Evolutionary conservation across 352 stramenopile species (phyloP).

Genomic region (Lagenidium sp.): DNA sequence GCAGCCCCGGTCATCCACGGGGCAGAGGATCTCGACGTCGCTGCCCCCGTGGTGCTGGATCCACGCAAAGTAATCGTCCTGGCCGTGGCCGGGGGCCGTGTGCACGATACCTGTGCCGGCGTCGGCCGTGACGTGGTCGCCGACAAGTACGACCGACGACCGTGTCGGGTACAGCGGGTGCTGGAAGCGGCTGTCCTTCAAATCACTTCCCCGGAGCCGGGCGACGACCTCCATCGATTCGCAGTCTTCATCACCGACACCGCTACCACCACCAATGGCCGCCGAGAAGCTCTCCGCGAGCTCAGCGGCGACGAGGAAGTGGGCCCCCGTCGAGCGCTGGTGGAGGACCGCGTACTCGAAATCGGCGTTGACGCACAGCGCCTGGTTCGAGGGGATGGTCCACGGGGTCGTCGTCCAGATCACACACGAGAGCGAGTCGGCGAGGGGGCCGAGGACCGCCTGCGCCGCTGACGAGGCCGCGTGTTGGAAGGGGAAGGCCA

Average conservation of each 20-base stretch:
- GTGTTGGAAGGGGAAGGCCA: slow-evolving; percentile 70
- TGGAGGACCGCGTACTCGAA: slow-evolving; percentile 92
- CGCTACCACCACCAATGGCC: slow-evolving; percentile 11
- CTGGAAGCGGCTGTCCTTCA: slow-evolving; percentile 61
- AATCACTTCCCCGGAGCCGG: slow-evolving; percentile 41
- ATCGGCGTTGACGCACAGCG: slow-evolving; percentile 93
- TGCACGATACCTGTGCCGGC: slow-evolving; percentile 98
- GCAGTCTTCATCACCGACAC: slow-evolving; percentile 1
- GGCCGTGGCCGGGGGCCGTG: slow-evolving; percentile 96
- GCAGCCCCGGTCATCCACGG: slow-evolving; percentile 49
- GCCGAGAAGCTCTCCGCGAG: slow-evolving; percentile 36
- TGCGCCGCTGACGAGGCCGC: slow-evolving; percentile 9
- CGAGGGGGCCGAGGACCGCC: slow-evolving; percentile 24
- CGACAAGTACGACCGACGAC: slow-evolving; percentile 82
- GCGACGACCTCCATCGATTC: slow-evolving; percentile 36
- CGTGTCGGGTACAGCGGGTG: slow-evolving; percentile 87
- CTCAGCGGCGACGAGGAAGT: slow-evolving; percentile 56
- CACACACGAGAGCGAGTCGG: slow-evolving; percentile 40
- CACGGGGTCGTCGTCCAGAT: slow-evolving; percentile 99
- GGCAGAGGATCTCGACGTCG: slow-evolving; percentile 42
- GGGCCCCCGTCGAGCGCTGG: slow-evolving; percentile 15
- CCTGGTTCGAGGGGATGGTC: slow-evolving; percentile 97
- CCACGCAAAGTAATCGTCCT: slow-evolving; percentile 92
- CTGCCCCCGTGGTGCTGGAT: slow-evolving; percentile 32
- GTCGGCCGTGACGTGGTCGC: slow-evolving; percentile 97